Evolutionary conservation across 495 filamentous ascomycete genomes (phyloP).

Genomic region (Aspergillus baeticus): DNA sequence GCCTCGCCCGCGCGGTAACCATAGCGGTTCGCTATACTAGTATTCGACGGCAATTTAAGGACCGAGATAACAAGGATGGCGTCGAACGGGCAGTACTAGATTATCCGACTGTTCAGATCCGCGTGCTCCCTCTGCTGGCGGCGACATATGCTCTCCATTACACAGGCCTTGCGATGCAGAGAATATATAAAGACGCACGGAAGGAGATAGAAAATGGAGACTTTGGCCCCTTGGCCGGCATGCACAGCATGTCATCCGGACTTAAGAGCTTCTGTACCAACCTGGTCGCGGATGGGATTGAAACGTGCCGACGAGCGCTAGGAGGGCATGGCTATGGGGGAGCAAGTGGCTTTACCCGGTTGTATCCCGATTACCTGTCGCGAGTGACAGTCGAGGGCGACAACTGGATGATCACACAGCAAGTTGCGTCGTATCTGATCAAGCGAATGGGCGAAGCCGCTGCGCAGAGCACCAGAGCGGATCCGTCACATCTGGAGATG

Average conservation of each 20-base stretch:
- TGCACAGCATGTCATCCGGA: slow-evolving; percentile 49
- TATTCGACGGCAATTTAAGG: slow-evolving; percentile 45
- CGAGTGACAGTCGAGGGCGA: slow-evolving; percentile 53
- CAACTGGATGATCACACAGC: slow-evolving; percentile 55
- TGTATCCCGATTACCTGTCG: slow-evolving; percentile 48
- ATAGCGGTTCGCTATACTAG: slow-evolving; percentile 45
- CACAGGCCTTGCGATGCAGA: slow-evolving; percentile 43
- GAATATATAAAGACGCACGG: slow-evolving; percentile 34
- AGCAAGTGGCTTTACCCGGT: slow-evolving; percentile 44
- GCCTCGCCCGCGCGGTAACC: slow-evolving; percentile 50
- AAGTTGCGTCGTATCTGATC: slow-evolving; percentile 46
- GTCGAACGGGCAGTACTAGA: slow-evolving; percentile 46
- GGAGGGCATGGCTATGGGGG: slow-evolving; percentile 52
- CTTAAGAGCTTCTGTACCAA: slow-evolving; percentile 51
- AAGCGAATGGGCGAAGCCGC: slow-evolving; percentile 45
- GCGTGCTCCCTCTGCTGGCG: slow-evolving; percentile 46
- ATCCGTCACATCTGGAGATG: slow-evolving; percentile 25
- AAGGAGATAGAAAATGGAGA: slow-evolving; percentile 39
- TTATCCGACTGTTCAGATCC: slow-evolving; percentile 49
- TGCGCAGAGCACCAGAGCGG: not conserved
- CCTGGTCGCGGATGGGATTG: slow-evolving; percentile 48
- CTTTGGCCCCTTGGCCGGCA: slow-evolving; percentile 40
- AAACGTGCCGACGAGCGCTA: slow-evolving; percentile 47
- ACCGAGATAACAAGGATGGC: slow-evolving; percentile 34
- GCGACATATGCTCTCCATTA: slow-evolving; percentile 51